These are phyloP conservation scores for Jamesozyma gamospora DNA, from an alignment of 805 yeast genomes.

Conservation along the genomic window DNA sequence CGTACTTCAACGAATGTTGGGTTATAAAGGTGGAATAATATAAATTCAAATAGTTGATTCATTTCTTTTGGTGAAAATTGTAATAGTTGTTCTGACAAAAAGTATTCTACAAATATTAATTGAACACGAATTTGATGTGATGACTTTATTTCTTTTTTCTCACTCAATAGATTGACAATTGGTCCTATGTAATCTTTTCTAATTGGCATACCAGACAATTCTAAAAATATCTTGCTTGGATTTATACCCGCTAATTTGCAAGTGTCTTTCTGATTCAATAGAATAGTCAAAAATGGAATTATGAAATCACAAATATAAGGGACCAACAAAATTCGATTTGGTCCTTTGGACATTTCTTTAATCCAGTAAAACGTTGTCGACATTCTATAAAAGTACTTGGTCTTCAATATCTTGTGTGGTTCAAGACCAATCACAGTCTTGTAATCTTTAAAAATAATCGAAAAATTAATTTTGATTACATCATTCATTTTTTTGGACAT, in stretches of 20 bases:
- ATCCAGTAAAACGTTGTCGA: constrained; percentile 59
- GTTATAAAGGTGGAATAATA: constrained; percentile 41
- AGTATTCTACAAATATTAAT: constrained; percentile 59
- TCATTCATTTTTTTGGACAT: constrained; percentile 28
- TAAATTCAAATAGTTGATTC: constrained; percentile 38
- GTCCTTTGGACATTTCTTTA: constrained; percentile 41
- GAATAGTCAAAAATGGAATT: constrained; percentile 57
- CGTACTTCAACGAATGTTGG: constrained; percentile 67
- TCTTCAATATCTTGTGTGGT: constrained; percentile 48
- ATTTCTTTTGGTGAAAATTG: constrained; percentile 41
- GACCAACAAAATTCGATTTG: constrained; percentile 43
- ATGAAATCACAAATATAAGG: constrained; percentile 43
- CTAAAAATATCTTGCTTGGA: constrained; percentile 40
- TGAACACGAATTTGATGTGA: constrained; percentile 58
- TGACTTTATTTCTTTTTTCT: constrained; percentile 21
- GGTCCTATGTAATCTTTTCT: constrained; percentile 17
- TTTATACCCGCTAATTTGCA: constrained; percentile 57
- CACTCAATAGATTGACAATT: constrained; percentile 1
- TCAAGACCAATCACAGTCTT: constrained; percentile 25
- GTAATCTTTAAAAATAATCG: constrained; percentile 35
- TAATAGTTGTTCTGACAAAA: constrained; percentile 61
- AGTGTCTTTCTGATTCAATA: constrained; percentile 66
- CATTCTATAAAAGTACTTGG: constrained; percentile 53
- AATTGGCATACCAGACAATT: constrained; percentile 40
- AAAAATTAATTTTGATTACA: constrained; percentile 36